phyloP scores from a whole-genome alignment of 805 yeast genomes.

The Candida sanyiensis region DNA sequence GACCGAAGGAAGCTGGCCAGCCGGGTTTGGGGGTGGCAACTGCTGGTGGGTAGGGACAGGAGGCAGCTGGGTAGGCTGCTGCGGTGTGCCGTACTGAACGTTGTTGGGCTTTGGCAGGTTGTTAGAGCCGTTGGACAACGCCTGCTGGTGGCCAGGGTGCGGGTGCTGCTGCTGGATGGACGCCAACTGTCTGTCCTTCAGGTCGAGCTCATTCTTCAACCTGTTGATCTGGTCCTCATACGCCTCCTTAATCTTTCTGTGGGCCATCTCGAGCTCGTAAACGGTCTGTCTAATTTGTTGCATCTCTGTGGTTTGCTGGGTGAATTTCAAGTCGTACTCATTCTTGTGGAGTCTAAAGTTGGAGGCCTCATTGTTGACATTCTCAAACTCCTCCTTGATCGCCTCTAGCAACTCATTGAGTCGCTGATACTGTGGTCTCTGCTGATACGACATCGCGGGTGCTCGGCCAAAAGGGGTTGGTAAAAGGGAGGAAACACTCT shows the following conservation, averaged over 20 bases:
- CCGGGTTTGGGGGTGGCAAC: slow-evolving; percentile 24
- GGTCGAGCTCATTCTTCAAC: slow-evolving; percentile 80
- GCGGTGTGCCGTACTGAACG: slow-evolving; percentile 24
- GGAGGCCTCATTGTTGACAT: slow-evolving; percentile 78
- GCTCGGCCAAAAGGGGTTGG: background rate
- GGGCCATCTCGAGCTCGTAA: slow-evolving; percentile 89
- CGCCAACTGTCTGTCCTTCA: slow-evolving; percentile 56
- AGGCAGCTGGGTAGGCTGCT: slow-evolving; percentile 31
- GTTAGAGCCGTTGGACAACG: slow-evolving; percentile 23
- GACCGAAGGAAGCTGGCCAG: slow-evolving; percentile 23
- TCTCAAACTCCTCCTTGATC: slow-evolving; percentile 85
- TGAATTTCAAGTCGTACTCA: slow-evolving; percentile 83
- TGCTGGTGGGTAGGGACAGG: slow-evolving; percentile 30
- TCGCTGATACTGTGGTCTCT: slow-evolving; percentile 30
- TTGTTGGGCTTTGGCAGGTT: slow-evolving; percentile 22
- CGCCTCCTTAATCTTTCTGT: slow-evolving; percentile 89
- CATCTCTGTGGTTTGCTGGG: slow-evolving; percentile 89
- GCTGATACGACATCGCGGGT: slow-evolving; percentile 23
- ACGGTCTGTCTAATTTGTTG: slow-evolving; percentile 92
- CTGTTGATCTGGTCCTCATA: slow-evolving; percentile 90
- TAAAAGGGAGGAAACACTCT: no score
- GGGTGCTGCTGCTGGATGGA: slow-evolving; percentile 36
- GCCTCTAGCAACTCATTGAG: slow-evolving; percentile 85
- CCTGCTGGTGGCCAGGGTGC: slow-evolving; percentile 19
- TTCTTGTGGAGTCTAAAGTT: slow-evolving; percentile 84